Conservation (phyloP, 2,329 filamentous ascomycete genomes). For the Cercospora berteroae region DNA sequence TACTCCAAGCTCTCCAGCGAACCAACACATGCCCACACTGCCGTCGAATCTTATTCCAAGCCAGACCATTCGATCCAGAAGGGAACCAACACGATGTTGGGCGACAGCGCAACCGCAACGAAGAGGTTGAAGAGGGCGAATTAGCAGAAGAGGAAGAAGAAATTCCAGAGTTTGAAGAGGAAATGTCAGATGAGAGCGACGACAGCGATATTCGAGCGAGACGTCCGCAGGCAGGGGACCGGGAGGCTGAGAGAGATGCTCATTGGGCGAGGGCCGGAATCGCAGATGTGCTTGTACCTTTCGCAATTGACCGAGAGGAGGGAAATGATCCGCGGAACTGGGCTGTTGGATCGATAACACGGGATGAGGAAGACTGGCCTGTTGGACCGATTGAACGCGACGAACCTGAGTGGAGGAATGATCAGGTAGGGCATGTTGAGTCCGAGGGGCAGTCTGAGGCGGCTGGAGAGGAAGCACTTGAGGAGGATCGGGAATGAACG, state of each 20-base stretch:
- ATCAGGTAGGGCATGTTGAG: neutral
- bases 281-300: no score
- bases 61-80: neutral
- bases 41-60: neutral
- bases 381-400: neutral
- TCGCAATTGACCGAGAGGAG: neutral
- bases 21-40: neutral
- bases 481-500: neutral
- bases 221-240: neutral
- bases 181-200: neutral
- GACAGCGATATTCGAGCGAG: neutral
- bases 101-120: neutral
- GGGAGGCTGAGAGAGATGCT: no score
- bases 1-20: neutral
- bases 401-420: neutral
- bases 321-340: neutral
- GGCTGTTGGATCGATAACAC: neutral
- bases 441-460: neutral
- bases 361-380: neutral
- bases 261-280: no score
- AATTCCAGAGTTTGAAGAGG: neutral
- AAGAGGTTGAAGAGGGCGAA: neutral
- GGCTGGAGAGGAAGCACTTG: neutral
- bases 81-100: neutral
- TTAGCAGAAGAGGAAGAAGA: neutral